Conservation (phyloP, 345 rosid genomes). For the Dipteronia dyeriana region DNA sequence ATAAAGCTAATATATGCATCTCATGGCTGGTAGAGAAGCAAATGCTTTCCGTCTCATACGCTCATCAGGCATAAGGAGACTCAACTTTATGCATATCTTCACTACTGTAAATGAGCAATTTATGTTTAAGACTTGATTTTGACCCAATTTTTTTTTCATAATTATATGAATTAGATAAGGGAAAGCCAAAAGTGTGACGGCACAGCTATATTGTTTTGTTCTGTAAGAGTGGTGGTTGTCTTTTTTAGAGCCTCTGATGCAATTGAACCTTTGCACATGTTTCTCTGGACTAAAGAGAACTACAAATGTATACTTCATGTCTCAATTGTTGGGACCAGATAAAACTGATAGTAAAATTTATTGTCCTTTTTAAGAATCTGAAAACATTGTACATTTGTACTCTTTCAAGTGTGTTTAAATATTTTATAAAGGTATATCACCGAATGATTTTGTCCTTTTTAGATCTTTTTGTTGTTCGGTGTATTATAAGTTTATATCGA, state of each 20-base stretch:
- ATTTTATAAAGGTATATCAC: background rate
- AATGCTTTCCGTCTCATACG: background rate
- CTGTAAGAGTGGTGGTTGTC: background rate
- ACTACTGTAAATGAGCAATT: background rate
- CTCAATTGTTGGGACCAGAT: conserved; percentile 10
- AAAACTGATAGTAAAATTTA: no score
- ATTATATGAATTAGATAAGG: background rate
- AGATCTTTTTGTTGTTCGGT: no score
- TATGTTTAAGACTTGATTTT: background rate
- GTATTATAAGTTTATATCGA: no score
- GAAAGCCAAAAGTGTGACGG: background rate
- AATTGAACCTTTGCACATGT: conserved; percentile 8
- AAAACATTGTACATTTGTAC: background rate
- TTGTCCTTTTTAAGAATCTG: no score
- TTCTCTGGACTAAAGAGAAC: background rate
- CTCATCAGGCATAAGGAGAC: background rate
- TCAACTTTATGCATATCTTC: background rate
- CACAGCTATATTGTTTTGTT: background rate
- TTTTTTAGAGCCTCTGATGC: conserved; percentile 3
- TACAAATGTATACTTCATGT: conserved; percentile 7
- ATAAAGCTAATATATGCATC: background rate
- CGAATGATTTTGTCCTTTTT: no score
- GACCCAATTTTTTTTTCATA: background rate
- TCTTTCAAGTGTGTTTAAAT: background rate
- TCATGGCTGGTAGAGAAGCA: background rate